Percentiles rank a stretch among this genome's conserved stretches.
Evolutionary conservation across 768 basidiomycete species (phyloP).

Genomic region (Russula sp.): DNA sequence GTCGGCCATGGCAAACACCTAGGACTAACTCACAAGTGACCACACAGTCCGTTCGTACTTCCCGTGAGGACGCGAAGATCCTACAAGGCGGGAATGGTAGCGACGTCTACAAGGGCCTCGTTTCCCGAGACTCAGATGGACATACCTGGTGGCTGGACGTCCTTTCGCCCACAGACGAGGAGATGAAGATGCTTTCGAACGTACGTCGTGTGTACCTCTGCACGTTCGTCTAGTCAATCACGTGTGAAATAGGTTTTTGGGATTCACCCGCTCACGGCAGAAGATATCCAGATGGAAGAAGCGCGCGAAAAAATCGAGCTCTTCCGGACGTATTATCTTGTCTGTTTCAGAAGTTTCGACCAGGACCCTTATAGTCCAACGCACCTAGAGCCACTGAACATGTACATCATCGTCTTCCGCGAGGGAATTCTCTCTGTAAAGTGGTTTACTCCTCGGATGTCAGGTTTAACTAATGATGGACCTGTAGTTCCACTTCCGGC

Average conservation of each 20-base stretch:
- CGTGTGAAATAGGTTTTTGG: slow-evolving; percentile 71
- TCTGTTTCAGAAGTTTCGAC: slow-evolving; percentile 98
- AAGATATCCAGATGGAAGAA: slow-evolving; percentile 99
- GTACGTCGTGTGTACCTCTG: slow-evolving; percentile 41
- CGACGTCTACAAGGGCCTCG: slow-evolving; percentile 15
- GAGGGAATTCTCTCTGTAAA: slow-evolving; percentile 92
- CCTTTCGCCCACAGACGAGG: slow-evolving; percentile 90
- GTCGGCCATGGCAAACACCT: not conserved
- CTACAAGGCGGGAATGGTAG: slow-evolving; percentile 13
- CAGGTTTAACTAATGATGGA: not conserved
- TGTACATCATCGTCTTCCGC: slow-evolving; percentile 99
- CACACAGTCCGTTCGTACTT: not conserved
- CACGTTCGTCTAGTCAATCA: not conserved
- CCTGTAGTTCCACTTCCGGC: slow-evolving; percentile 89
- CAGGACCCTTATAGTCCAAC: slow-evolving; percentile 98
- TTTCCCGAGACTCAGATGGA: slow-evolving; percentile 43
- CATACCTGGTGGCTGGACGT: slow-evolving; percentile 99
- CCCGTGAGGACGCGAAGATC: slow-evolving; percentile 2
- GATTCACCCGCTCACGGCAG: slow-evolving; percentile 97
- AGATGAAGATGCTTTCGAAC: slow-evolving; percentile 96
- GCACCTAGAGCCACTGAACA: slow-evolving; percentile 95
- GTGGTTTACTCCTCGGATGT: slow-evolving; percentile 25
- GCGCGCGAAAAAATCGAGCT: slow-evolving; percentile 99
- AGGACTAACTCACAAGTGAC: slow-evolving; percentile 13
- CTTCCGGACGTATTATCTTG: slow-evolving; percentile 97